Conservation (phyloP, 2,329 filamentous ascomycete genomes). For the Xylaria sp. region DNA sequence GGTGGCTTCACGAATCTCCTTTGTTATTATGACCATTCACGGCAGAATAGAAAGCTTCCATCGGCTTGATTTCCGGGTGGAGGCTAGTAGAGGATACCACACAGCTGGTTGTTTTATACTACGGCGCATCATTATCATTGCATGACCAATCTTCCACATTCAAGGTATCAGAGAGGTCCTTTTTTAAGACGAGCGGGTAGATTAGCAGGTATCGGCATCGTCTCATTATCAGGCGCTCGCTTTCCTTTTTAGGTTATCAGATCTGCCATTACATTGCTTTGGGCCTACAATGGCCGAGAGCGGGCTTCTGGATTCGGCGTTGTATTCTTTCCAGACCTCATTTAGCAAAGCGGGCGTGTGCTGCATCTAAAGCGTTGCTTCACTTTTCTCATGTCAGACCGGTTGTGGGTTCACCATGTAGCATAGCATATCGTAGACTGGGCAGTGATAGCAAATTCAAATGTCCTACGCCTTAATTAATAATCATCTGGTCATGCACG, state of each 20-base stretch:
- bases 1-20: constrained; percentile 16
- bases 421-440: constrained; percentile 25
- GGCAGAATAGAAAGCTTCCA: constrained; percentile 10
- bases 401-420: constrained; percentile 14
- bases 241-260: not conserved
- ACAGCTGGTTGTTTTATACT: constrained; percentile 3
- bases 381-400: constrained; percentile 5
- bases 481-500: not conserved
- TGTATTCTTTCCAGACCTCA: constrained; percentile 15
- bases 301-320: constrained; percentile 20
- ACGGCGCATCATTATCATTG: not conserved
- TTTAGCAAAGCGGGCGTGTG: constrained; percentile 30
- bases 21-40: constrained; percentile 19
- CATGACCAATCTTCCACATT: not conserved
- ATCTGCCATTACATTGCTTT: constrained; percentile 11
- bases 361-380: constrained; percentile 32
- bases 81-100: not conserved
- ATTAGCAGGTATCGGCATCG: not conserved
- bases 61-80: constrained; percentile 2
- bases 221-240: constrained; percentile 2
- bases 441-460: not conserved
- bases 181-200: not conserved
- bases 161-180: not conserved
- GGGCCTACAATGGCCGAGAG: constrained; percentile 4
- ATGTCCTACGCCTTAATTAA: constrained; percentile 1